Conservation (phyloP, 306 rosid genomes). For the Delonix regia region DNA sequence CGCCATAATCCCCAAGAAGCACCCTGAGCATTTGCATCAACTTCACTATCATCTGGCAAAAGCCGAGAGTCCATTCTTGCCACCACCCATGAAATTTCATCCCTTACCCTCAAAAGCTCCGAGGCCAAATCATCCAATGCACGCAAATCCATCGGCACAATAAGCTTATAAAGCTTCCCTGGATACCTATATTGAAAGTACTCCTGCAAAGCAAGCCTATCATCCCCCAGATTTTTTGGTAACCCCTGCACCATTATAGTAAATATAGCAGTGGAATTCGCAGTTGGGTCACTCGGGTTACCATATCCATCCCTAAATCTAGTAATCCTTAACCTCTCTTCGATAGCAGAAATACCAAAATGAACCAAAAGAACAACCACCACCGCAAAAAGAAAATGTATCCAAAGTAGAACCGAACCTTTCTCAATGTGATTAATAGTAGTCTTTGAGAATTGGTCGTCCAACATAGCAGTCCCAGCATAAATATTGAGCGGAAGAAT, state of each 20-base stretch:
- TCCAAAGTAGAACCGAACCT: slow-evolving; percentile 87
- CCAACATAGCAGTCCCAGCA: slow-evolving; percentile 64
- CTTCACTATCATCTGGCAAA: slow-evolving; percentile 57
- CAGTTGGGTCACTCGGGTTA: slow-evolving; percentile 70
- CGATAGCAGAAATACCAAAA: slow-evolving; percentile 72
- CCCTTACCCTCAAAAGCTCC: slow-evolving; percentile 69
- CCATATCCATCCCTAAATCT: slow-evolving; percentile 91
- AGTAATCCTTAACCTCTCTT: slow-evolving; percentile 68
- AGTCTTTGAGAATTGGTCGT: slow-evolving; percentile 82
- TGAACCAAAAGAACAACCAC: slow-evolving; percentile 71
- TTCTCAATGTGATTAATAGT: slow-evolving; percentile 78
- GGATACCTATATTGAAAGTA: slow-evolving; percentile 89
- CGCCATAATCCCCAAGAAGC: slow-evolving; percentile 41
- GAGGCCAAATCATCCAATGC: slow-evolving; percentile 88
- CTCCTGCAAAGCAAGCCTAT: slow-evolving; percentile 68
- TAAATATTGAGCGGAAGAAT: slow-evolving; percentile 80
- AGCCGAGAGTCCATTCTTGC: slow-evolving; percentile 79
- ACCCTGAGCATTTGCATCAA: slow-evolving; percentile 28
- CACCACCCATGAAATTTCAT: slow-evolving; percentile 76
- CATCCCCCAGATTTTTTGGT: slow-evolving; percentile 73
- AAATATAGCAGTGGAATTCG: slow-evolving; percentile 79
- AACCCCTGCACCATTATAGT: slow-evolving; percentile 95
- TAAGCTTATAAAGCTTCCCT: slow-evolving; percentile 81
- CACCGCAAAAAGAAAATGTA: slow-evolving; percentile 75
- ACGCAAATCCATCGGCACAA: slow-evolving; percentile 89